Evolutionary conservation across 306 rosid genomes (phyloP).

Genomic region (Corylus avellana): DNA sequence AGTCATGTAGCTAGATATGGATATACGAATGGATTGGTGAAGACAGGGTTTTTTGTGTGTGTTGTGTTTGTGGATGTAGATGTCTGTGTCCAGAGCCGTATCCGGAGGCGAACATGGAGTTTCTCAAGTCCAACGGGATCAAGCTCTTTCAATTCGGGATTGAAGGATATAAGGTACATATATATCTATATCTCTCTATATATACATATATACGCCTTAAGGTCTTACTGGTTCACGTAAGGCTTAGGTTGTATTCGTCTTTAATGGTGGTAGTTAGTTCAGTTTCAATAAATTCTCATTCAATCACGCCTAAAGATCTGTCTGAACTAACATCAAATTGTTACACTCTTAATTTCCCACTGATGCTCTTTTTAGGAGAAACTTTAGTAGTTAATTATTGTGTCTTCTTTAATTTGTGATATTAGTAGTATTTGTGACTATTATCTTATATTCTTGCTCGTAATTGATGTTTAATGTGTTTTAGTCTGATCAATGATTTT

Average conservation of each 20-base stretch:
- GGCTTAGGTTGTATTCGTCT: conserved; percentile 21
- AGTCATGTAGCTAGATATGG: neutral
- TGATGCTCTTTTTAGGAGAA: neutral
- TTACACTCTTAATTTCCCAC: conserved; percentile 5
- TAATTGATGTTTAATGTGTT: conserved; percentile 6
- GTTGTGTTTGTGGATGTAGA: conserved; percentile 41
- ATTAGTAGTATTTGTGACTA: conserved; percentile 2
- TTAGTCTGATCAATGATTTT: neutral
- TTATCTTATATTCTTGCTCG: conserved; percentile 12
- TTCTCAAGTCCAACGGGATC: conserved; percentile 82
- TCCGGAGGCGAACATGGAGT: conserved; percentile 78
- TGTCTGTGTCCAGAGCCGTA: conserved; percentile 96
- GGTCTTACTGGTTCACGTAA: neutral
- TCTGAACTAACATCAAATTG: conserved; percentile 17
- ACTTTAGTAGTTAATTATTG: conserved; percentile 25
- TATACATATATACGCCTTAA: too few relatives aligned
- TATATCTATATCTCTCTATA: neutral
- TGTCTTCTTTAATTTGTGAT: conserved; percentile 26
- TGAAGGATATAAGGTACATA: conserved; percentile 82
- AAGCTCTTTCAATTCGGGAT: conserved; percentile 89
- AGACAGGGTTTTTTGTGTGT: conserved; percentile 7
- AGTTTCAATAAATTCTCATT: conserved; percentile 4
- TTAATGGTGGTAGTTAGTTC: conserved; percentile 17
- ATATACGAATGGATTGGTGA: neutral
- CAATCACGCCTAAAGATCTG: conserved; percentile 6